A percentile compares a stretch with the other conserved stretches of the same genome.
Evolutionary conservation across 352 stramenopile genomes (phyloP).

Genomic region (Plasmopara halstedii): DNA sequence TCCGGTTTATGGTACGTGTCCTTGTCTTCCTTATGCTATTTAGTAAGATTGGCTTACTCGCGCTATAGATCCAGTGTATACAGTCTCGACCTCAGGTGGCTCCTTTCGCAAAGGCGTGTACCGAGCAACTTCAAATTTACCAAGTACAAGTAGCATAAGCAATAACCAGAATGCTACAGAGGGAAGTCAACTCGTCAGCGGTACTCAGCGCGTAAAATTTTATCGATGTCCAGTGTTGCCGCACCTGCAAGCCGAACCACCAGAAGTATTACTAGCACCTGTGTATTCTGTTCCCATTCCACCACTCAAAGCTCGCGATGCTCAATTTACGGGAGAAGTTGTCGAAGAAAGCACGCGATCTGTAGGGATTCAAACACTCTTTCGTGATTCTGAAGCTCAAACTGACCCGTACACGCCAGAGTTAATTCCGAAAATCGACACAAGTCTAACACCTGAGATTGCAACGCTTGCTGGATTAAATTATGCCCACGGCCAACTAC

Average conservation of each 20-base stretch:
- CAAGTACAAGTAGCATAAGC: slow-evolving; percentile 21
- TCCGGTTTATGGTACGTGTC: slow-evolving; percentile 58
- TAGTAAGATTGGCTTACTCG: not conserved
- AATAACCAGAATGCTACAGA: slow-evolving; percentile 27
- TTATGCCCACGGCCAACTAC: slow-evolving; percentile 59
- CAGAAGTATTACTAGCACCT: slow-evolving; percentile 83
- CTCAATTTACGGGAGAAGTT: slow-evolving; percentile 26
- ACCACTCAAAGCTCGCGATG: slow-evolving; percentile 6
- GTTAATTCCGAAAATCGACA: slow-evolving; percentile 68
- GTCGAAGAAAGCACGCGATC: slow-evolving; percentile 44
- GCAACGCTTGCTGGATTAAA: slow-evolving; percentile 68
- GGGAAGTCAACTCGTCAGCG: slow-evolving; percentile 41
- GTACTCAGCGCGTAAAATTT: slow-evolving; percentile 81
- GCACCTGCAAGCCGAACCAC: slow-evolving; percentile 77
- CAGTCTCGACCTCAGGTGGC: slow-evolving; percentile 56
- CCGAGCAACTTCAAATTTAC: slow-evolving; percentile 26
- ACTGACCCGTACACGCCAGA: slow-evolving; percentile 91
- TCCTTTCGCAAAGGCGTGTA: slow-evolving; percentile 56
- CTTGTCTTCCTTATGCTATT: not conserved
- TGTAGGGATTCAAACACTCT: slow-evolving; percentile 86
- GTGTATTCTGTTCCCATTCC: slow-evolving; percentile 10
- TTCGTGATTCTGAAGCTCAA: slow-evolving; percentile 90
- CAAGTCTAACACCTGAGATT: slow-evolving; percentile 69
- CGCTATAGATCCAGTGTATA: slow-evolving; percentile 60
- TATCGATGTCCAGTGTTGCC: slow-evolving; percentile 86